Conservation (phyloP, 371 early-diverging fungal species). For the Actinomucor elegans region DNA sequence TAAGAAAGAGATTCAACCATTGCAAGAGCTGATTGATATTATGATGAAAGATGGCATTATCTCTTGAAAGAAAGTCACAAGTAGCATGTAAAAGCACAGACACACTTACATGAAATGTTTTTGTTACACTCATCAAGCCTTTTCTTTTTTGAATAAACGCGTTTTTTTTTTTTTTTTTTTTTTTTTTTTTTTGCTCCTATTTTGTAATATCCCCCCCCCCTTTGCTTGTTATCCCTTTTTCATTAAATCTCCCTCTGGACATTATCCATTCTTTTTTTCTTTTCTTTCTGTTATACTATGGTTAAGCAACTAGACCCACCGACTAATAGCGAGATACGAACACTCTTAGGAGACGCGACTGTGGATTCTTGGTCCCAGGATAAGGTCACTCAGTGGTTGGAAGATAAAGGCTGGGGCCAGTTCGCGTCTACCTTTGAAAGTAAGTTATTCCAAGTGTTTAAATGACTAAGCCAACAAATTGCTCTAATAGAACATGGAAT, state of each 20-base stretch:
- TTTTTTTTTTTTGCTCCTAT: not conserved
- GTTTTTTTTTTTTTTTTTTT: not conserved
- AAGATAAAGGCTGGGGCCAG: conserved; percentile 45
- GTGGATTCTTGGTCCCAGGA: conserved; percentile 36
- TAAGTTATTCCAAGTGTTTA: conserved; percentile 13
- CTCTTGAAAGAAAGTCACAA: no score
- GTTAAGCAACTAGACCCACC: conserved; percentile 3
- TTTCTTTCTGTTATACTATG: not conserved
- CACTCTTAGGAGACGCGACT: conserved; percentile 2
- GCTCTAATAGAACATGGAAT: conserved; percentile 33
- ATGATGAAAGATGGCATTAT: conserved; percentile 59
- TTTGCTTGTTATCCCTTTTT: not conserved
- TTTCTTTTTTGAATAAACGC: no score
- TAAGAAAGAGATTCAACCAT: conserved; percentile 84
- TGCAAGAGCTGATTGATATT: conserved; percentile 76
- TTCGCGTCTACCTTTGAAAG: conserved; percentile 44
- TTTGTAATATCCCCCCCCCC: not conserved
- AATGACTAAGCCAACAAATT: not conserved
- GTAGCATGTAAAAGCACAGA: no score
- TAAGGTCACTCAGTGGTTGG: conserved; percentile 40
- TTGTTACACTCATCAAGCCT: no score
- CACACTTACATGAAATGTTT: no score
- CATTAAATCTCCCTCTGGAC: not conserved
- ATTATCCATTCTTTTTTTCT: conserved; percentile 1
- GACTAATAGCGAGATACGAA: not conserved